These are phyloP conservation scores for Alternaria incomplexa DNA, from an alignment of 2,329 filamentous ascomycete species.

Conservation along the genomic window DNA sequence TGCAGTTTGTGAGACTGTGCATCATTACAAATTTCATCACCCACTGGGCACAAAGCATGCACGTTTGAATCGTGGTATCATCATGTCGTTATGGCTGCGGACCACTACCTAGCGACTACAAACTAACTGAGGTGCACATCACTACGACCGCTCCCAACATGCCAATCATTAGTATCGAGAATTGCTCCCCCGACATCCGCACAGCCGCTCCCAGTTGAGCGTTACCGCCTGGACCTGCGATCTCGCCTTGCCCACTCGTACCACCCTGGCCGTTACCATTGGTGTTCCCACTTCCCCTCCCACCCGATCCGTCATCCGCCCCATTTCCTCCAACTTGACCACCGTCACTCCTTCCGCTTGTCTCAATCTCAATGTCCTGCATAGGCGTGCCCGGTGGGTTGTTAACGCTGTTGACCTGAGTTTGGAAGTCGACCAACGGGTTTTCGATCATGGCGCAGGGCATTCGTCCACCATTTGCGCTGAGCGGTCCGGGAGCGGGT, in stretches of 20 bases:
- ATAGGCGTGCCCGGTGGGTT: conserved; percentile 42
- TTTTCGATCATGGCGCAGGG: conserved; percentile 39
- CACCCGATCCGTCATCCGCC: conserved; percentile 19
- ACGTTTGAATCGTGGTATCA: neutral
- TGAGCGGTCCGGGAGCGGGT: conserved; percentile 42
- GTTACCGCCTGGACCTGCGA: conserved; percentile 3
- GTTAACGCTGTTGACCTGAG: conserved; percentile 38
- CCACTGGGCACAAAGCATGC: neutral
- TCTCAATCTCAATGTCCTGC: conserved; percentile 36
- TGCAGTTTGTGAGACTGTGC: neutral
- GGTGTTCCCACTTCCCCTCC: neutral
- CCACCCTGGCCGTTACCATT: neutral
- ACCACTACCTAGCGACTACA: neutral
- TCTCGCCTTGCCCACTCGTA: conserved; percentile 13
- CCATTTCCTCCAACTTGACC: conserved; percentile 34
- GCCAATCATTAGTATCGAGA: conserved; percentile 17
- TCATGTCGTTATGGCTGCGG: neutral
- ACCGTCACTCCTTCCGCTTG: conserved; percentile 28
- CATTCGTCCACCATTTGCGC: conserved; percentile 43
- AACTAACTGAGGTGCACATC: conserved; percentile 15
- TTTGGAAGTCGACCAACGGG: conserved; percentile 28
- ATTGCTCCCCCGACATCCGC: conserved; percentile 11
- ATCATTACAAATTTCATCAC: neutral
- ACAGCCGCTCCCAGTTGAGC: conserved; percentile 13
- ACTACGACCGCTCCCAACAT: conserved; percentile 17